Conservation (phyloP, 352 stramenopile genomes). For the Peronospora tabacina region DNA sequence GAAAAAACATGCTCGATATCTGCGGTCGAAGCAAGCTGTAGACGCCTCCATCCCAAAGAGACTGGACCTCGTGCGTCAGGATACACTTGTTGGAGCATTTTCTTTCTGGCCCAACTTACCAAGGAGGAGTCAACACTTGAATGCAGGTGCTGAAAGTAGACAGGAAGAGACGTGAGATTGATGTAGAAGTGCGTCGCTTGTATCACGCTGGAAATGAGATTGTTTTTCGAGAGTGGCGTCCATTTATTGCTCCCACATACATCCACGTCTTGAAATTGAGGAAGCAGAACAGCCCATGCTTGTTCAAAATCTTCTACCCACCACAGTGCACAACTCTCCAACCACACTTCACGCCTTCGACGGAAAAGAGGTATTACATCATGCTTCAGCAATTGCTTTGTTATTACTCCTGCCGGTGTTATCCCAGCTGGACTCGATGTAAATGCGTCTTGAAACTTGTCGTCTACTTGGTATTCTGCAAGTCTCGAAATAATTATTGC, state of each 20-base stretch:
- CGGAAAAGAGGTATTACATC: conserved; percentile 66
- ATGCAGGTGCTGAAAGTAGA: conserved; percentile 81
- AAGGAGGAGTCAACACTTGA: conserved; percentile 56
- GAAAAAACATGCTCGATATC: conserved; percentile 84
- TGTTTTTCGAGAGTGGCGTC: conserved; percentile 11
- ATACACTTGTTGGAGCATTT: conserved; percentile 29
- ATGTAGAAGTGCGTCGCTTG: conserved; percentile 64
- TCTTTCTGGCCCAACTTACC: conserved; percentile 55
- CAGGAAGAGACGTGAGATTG: conserved; percentile 76
- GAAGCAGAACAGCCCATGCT: conserved; percentile 54
- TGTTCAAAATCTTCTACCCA: conserved; percentile 85
- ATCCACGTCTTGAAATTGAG: conserved; percentile 60
- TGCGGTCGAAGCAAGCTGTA: conserved; percentile 42
- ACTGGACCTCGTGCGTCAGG: conserved; percentile 5
- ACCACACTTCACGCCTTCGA: conserved; percentile 49
- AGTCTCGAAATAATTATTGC: conserved; percentile 87
- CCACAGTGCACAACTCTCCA: conserved; percentile 75
- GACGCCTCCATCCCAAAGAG: conserved; percentile 14
- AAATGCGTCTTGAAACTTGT: conserved; percentile 50
- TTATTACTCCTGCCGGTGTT: conserved; percentile 42
- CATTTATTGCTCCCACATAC: conserved; percentile 18
- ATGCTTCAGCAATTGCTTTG: conserved; percentile 51
- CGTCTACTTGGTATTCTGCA: conserved; percentile 63
- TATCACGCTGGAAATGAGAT: conserved; percentile 36
- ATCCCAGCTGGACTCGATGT: conserved; percentile 50